phyloP scores from a whole-genome alignment of 2,329 filamentous ascomycete genomes.

The Botrytis byssoidea region DNA sequence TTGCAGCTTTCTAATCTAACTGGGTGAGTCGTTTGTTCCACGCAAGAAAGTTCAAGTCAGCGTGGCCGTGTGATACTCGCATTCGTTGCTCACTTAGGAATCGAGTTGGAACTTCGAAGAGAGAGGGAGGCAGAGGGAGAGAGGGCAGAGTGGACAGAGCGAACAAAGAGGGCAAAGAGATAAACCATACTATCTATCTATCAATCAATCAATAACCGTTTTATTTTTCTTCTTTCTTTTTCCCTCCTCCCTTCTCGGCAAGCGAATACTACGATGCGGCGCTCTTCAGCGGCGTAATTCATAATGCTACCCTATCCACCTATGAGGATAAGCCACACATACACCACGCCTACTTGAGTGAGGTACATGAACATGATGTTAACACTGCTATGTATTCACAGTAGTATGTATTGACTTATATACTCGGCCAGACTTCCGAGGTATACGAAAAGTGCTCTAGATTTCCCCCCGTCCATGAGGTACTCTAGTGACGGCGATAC shows the following conservation, averaged over 20 bases:
- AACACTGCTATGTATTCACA: background rate
- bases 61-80: background rate
- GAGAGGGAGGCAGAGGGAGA: background rate
- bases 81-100: background rate
- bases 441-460: background rate
- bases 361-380: constrained; percentile 6
- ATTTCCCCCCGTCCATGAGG: background rate
- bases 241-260: background rate
- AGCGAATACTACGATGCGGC: constrained; percentile 4
- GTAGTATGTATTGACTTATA: background rate
- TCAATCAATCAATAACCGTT: background rate
- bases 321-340: constrained; percentile 12
- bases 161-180: background rate
- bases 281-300: constrained; percentile 6
- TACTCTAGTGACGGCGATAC: background rate
- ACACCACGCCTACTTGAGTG: constrained; percentile 2
- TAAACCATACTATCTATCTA: background rate
- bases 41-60: background rate
- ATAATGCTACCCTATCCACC: background rate
- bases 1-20: background rate
- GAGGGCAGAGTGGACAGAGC: background rate
- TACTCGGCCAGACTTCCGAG: background rate
- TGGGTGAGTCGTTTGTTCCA: background rate
- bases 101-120: background rate
- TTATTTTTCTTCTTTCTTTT: background rate